A percentile compares a stretch with the other conserved stretches of the same genome.
Conservation (phyloP, 169 alveolate genomes). For the Eimeria tenella region DNA sequence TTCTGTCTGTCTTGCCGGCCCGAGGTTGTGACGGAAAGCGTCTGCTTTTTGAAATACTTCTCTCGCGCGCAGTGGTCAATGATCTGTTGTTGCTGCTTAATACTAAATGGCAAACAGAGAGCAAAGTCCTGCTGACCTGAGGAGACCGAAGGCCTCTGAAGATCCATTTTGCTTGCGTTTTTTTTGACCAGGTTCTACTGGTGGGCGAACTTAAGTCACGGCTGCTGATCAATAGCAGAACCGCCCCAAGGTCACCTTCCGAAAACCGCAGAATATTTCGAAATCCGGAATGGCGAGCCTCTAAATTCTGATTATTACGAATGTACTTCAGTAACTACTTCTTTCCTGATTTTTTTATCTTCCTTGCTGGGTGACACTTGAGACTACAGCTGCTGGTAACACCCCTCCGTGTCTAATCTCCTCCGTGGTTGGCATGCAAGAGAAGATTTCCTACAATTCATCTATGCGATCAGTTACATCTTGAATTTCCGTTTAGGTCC, state of each 20-base stretch:
- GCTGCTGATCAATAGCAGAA: neutral
- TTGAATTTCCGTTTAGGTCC: no score
- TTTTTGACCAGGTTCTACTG: neutral
- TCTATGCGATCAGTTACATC: no score
- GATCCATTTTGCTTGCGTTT: slow-evolving; percentile 3
- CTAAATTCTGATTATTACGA: neutral
- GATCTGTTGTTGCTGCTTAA: slow-evolving; percentile 50
- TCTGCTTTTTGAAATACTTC: slow-evolving; percentile 44
- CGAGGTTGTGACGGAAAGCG: slow-evolving; percentile 13
- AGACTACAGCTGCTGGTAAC: slow-evolving; percentile 16
- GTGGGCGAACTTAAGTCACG: neutral
- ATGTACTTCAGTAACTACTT: neutral
- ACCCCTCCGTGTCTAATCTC: neutral
- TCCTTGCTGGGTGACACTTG: neutral
- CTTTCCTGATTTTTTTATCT: neutral
- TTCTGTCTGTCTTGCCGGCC: slow-evolving; percentile 67
- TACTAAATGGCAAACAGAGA: slow-evolving; percentile 29
- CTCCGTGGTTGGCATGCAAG: neutral
- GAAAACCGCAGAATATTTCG: neutral
- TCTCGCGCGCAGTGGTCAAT: slow-evolving; percentile 42
- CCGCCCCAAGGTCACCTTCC: slow-evolving; percentile 65
- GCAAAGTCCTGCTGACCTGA: slow-evolving; percentile 33
- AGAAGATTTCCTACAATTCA: neutral
- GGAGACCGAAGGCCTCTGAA: slow-evolving; percentile 48
- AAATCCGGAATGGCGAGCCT: no score